Conservation (phyloP, 2,329 filamentous ascomycete genomes). For the Cryphonectria japonica region DNA sequence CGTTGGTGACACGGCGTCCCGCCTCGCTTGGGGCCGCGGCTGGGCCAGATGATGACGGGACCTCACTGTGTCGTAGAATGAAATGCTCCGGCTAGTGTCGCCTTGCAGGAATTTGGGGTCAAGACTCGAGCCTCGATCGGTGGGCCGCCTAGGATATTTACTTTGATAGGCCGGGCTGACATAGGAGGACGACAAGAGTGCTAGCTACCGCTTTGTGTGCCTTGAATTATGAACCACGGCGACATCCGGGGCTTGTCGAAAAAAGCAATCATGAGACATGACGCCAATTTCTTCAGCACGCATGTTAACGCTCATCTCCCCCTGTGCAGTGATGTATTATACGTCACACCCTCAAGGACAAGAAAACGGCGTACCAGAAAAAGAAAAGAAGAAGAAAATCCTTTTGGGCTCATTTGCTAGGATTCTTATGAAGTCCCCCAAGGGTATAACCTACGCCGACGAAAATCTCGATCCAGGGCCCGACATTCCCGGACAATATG, state of each 20-base stretch:
- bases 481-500: not conserved
- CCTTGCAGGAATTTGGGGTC: conserved; percentile 6
- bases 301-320: not conserved
- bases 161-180: not conserved
- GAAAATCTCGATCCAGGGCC: not conserved
- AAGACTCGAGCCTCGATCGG: conserved; percentile 19
- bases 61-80: not conserved
- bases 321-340: not conserved
- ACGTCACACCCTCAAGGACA: not conserved
- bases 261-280: conserved; percentile 16
- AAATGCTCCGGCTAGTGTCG: conserved; percentile 4
- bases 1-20: conserved; percentile 11
- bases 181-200: not conserved
- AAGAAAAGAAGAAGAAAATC: not conserved
- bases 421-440: not conserved
- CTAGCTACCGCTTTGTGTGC: not conserved
- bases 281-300: conserved; percentile 15
- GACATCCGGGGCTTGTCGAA: conserved; percentile 12
- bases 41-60: not conserved
- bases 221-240: not conserved
- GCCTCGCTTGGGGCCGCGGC: not conserved
- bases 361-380: not conserved
- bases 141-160: conserved; percentile 13
- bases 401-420: not conserved
- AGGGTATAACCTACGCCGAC: not conserved